phyloP scores from a whole-genome alignment of 495 filamentous ascomycete genomes.

The Margaritispora aquatica region DNA sequence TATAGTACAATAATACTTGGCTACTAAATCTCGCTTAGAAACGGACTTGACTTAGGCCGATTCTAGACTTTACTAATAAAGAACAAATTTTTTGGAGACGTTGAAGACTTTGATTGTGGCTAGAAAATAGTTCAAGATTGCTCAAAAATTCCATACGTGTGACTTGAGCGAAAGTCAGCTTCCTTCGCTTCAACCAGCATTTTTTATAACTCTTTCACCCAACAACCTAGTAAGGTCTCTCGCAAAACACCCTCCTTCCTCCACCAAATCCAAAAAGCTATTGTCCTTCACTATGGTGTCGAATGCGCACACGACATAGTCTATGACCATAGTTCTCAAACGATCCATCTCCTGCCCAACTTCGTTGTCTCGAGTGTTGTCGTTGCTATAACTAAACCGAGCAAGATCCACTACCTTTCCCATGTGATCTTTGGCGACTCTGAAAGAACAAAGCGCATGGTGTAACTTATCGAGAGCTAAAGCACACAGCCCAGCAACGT shows the following conservation, averaged over 20 bases:
- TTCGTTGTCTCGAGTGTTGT: slow-evolving; percentile 10
- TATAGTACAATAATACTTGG: too few species aligned
- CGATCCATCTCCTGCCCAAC: slow-evolving; percentile 4
- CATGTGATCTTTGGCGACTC: background rate
- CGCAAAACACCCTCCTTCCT: slow-evolving; percentile 9
- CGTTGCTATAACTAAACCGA: slow-evolving; percentile 10
- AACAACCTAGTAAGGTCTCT: slow-evolving; percentile 11
- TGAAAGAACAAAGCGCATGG: background rate
- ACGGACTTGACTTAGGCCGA: too few species aligned
- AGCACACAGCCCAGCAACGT: background rate
- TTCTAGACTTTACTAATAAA: too few species aligned
- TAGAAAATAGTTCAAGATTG: too few species aligned
- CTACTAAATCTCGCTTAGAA: too few species aligned
- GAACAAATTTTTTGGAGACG: too few species aligned
- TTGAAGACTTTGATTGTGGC: too few species aligned
- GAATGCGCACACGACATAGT: slow-evolving; percentile 5
- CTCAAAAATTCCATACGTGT: too few species aligned
- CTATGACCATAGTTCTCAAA: slow-evolving; percentile 11
- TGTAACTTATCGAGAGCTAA: slow-evolving; percentile 15
- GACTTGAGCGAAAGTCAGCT: too few species aligned
- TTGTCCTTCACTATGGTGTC: slow-evolving; percentile 4
- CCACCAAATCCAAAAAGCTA: slow-evolving; percentile 13
- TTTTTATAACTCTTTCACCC: background rate
- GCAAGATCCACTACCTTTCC: slow-evolving; percentile 5
- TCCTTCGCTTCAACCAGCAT: background rate